These are phyloP conservation scores for Tylopilus vinaceipallidus DNA, from an alignment of 768 basidiomycete species.

Conservation along the genomic window DNA sequence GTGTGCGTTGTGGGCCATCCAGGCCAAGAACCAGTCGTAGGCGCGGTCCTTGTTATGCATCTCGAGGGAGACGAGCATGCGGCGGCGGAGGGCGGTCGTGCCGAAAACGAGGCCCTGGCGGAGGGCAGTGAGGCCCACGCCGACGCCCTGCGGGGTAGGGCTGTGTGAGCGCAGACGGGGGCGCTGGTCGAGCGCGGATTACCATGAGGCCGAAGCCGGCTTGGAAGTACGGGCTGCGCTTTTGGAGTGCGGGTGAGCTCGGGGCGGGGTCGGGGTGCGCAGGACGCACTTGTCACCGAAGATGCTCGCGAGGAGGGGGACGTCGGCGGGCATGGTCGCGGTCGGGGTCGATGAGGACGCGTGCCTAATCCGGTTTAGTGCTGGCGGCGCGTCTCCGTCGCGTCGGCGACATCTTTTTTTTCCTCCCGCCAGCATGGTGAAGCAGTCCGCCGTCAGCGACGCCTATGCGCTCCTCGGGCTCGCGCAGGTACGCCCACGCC, in stretches of 20 bases:
- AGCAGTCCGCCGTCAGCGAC: conserved; percentile 34
- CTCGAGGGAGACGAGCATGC: conserved; percentile 92
- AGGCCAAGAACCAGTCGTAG: conserved; percentile 95
- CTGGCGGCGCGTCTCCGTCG: conserved; percentile 27
- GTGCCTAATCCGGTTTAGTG: not conserved
- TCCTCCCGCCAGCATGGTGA: conserved; percentile 31
- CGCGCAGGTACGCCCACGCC: conserved; percentile 41
- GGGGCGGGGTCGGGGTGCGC: conserved; percentile 1
- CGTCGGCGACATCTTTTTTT: conserved; percentile 17
- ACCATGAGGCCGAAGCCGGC: conserved; percentile 99
- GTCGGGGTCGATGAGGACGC: conserved; percentile 1
- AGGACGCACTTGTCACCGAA: conserved; percentile 65
- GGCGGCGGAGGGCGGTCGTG: conserved; percentile 74
- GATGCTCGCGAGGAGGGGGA: conserved; percentile 39
- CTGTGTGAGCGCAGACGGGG: not conserved
- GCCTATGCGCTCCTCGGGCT: conserved; percentile 50
- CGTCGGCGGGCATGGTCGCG: conserved; percentile 11
- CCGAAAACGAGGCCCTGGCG: conserved; percentile 69
- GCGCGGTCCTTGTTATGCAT: conserved; percentile 94
- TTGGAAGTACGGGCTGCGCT: conserved; percentile 90
- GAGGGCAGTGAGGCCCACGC: conserved; percentile 76
- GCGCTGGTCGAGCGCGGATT: conserved; percentile 14
- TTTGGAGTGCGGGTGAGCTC: conserved; percentile 28
- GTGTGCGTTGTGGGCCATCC: conserved; percentile 80
- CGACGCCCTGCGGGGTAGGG: conserved; percentile 66